These are phyloP conservation scores for Orychophragmus violaceus DNA, from an alignment of 345 rosid species.

Conservation along the genomic window DNA sequence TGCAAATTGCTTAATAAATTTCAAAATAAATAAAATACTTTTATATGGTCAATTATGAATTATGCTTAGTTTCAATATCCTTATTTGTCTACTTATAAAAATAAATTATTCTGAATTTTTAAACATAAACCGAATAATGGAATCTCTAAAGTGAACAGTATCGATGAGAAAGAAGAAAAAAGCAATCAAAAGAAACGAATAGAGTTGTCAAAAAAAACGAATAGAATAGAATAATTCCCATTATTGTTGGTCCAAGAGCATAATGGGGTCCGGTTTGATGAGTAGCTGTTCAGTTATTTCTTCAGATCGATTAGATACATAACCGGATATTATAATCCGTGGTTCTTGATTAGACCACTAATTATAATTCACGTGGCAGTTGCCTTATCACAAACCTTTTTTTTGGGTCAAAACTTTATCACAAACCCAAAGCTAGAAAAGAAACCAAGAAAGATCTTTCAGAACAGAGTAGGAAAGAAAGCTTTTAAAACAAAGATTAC, in stretches of 20 bases:
- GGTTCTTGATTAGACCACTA: slow-evolving; percentile 24
- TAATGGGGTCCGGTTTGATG: background rate
- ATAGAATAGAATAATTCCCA: background rate
- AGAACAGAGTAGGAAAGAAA: background rate
- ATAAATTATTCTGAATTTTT: background rate
- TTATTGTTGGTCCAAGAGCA: background rate
- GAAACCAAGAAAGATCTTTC: background rate
- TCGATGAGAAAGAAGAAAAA: background rate
- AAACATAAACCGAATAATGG: background rate
- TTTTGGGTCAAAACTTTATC: no score
- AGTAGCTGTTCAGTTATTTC: background rate
- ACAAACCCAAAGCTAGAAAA: background rate
- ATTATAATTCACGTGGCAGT: slow-evolving; percentile 45
- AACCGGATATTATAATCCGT: slow-evolving; percentile 17
- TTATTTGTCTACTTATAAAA: background rate
- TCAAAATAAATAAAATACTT: background rate
- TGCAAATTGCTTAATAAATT: background rate
- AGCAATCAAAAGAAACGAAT: background rate
- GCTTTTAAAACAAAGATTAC: background rate
- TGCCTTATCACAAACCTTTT: slow-evolving; percentile 37
- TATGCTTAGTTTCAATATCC: background rate
- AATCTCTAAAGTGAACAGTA: background rate
- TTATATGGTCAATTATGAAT: no score
- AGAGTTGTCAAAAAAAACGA: background rate
- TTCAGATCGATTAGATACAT: background rate